These are phyloP conservation scores for Paramecium caudatum DNA, from an alignment of 73 alveolate species.

Conservation along the genomic window DNA sequence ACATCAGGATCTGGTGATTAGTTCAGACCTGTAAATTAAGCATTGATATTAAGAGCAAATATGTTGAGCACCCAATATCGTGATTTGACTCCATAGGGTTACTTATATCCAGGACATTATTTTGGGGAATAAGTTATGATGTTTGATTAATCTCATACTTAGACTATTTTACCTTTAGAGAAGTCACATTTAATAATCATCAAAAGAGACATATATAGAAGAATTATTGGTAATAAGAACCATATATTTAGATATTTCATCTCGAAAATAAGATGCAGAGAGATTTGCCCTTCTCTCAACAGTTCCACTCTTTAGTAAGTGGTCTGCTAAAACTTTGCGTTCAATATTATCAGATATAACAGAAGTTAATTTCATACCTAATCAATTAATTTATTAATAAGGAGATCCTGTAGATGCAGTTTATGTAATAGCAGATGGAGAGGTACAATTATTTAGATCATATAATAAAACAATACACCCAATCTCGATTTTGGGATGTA, in stretches of 20 bases:
- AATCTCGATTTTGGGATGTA: slow-evolving; percentile 13
- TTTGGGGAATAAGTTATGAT: slow-evolving; percentile 68
- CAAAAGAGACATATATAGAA: slow-evolving; percentile 57
- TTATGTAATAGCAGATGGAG: slow-evolving; percentile 51
- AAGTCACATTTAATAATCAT: slow-evolving; percentile 42
- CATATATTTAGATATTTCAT: neutral
- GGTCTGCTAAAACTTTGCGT: slow-evolving; percentile 67
- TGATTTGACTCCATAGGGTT: slow-evolving; percentile 36
- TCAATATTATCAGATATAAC: neutral
- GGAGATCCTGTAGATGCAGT: slow-evolving; percentile 64
- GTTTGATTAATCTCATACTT: slow-evolving; percentile 56
- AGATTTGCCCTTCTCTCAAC: slow-evolving; percentile 36
- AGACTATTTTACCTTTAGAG: slow-evolving; percentile 54
- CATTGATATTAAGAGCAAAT: neutral
- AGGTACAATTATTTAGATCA: slow-evolving; percentile 7
- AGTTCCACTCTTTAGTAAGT: slow-evolving; percentile 43
- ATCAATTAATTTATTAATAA: slow-evolving; percentile 50
- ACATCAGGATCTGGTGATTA: neutral
- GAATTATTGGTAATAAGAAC: neutral
- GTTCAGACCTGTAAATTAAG: slow-evolving; percentile 36
- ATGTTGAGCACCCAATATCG: neutral
- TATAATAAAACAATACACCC: slow-evolving; percentile 28
- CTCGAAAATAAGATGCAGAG: slow-evolving; percentile 59
- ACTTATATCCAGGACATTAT: slow-evolving; percentile 41
- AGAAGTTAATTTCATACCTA: slow-evolving; percentile 47